These are phyloP conservation scores for Cladosporium sphaerospermum DNA, from an alignment of 2,329 filamentous ascomycete genomes.

Conservation along the genomic window DNA sequence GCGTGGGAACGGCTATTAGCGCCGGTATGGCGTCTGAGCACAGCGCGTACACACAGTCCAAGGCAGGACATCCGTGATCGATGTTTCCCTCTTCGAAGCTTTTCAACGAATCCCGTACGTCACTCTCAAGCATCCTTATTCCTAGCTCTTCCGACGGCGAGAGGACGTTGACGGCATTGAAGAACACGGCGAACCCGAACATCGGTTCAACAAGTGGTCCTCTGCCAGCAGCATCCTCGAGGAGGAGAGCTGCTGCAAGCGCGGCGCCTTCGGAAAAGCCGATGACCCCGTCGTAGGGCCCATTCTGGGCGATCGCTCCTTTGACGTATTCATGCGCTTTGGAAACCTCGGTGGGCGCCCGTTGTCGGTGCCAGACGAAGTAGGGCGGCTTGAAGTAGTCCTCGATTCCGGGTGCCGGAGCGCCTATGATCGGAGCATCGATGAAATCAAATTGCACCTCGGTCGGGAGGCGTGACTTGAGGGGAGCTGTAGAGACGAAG, in stretches of 20 bases:
- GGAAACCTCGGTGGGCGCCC: not conserved
- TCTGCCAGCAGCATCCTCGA: not conserved
- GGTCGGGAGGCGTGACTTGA: not conserved
- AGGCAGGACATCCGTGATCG: not conserved
- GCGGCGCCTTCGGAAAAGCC: not conserved
- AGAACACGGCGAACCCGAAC: not conserved
- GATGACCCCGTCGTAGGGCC: not conserved
- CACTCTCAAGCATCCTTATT: not conserved
- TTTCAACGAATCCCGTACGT: not conserved
- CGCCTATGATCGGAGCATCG: not conserved
- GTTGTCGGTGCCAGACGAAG: not conserved
- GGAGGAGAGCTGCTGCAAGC: not conserved
- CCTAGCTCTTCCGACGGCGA: not conserved
- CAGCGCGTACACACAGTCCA: not conserved
- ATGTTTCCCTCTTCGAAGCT: not conserved
- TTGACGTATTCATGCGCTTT: not conserved
- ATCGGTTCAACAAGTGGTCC: not conserved
- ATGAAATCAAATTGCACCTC: not conserved
- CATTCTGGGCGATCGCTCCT: not conserved
- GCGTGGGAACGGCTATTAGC: not conserved
- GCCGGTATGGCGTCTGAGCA: not conserved
- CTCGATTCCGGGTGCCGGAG: not conserved
- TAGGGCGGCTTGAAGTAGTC: not conserved
- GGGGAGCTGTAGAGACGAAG: not conserved
- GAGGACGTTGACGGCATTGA: not conserved